Conservation (phyloP, 225 moss, liverwort and hornwort genomes). For the Ulota crispa region DNA sequence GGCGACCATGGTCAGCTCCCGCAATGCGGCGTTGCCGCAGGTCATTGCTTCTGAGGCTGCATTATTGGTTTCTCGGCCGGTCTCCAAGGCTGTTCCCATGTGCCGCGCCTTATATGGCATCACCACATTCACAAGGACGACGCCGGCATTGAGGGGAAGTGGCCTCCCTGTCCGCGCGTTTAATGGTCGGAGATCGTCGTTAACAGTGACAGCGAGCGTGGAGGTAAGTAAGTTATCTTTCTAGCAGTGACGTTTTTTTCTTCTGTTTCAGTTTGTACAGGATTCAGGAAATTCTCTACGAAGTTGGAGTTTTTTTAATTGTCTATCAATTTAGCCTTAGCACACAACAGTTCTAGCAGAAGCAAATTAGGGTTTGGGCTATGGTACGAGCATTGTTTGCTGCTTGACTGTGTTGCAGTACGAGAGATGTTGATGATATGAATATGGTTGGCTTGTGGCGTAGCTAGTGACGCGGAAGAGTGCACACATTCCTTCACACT, state of each 20-base stretch:
- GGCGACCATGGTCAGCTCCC: slow-evolving; percentile 6
- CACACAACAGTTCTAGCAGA: neutral
- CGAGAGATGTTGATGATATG: slow-evolving; percentile 3
- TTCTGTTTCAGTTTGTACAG: neutral
- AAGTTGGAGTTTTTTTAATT: too few species aligned
- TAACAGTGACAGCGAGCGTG: neutral
- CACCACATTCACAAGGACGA: neutral
- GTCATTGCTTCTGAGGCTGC: neutral
- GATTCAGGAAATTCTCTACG: neutral
- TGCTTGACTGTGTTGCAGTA: neutral
- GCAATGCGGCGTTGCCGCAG: neutral
- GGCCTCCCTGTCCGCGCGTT: neutral
- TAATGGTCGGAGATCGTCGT: neutral
- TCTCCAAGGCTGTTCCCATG: neutral
- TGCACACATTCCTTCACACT: slow-evolving; percentile 58
- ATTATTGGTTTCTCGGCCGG: neutral
- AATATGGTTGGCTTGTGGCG: slow-evolving; percentile 10
- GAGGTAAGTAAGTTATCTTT: neutral
- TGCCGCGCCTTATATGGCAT: neutral
- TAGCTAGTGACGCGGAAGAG: slow-evolving; percentile 53
- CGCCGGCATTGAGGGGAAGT: neutral
- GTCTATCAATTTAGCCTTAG: neutral
- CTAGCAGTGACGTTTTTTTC: too few species aligned
- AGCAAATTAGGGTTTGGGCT: slow-evolving; percentile 18
- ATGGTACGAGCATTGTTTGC: neutral